These are phyloP conservation scores for Aphanomyces euteiches DNA, from an alignment of 352 stramenopile genomes.

Conservation along the genomic window DNA sequence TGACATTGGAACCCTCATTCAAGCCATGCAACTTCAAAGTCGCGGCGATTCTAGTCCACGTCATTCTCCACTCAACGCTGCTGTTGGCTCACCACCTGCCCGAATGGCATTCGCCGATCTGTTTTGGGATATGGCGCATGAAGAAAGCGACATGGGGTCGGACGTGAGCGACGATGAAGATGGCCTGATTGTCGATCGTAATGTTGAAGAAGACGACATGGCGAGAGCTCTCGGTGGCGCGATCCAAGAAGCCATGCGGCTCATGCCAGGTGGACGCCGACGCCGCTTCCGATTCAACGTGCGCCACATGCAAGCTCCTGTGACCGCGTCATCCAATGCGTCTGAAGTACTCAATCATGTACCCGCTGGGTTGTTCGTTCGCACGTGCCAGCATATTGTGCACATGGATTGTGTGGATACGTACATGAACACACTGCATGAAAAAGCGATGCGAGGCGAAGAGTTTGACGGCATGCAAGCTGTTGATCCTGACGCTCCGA, in stretches of 20 bases:
- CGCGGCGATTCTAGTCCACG: constrained; percentile 40
- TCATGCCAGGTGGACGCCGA: not conserved
- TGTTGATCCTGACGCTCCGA: constrained; percentile 81
- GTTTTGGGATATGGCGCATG: constrained; percentile 29
- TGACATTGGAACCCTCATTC: constrained; percentile 67
- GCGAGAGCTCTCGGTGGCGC: constrained; percentile 2
- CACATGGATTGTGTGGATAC: constrained; percentile 83
- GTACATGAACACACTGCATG: constrained; percentile 80
- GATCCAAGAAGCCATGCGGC: constrained; percentile 19
- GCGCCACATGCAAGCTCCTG: not conserved
- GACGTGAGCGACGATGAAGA: constrained; percentile 5
- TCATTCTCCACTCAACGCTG: not conserved
- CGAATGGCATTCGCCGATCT: constrained; percentile 28
- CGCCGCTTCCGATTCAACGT: constrained; percentile 18
- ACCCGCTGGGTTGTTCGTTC: constrained; percentile 68
- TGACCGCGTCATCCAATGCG: not conserved
- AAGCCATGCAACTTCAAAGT: constrained; percentile 82
- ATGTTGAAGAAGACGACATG: not conserved
- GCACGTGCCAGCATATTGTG: constrained; percentile 82
- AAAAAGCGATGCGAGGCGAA: constrained; percentile 83
- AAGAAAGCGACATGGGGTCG: not conserved
- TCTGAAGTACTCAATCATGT: constrained; percentile 10
- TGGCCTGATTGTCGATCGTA: not conserved
- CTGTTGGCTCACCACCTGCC: not conserved
- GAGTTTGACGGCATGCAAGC: constrained; percentile 86